Evolutionary conservation across 805 yeast species (phyloP).

Genomic region (Candida ulmi): DNA sequence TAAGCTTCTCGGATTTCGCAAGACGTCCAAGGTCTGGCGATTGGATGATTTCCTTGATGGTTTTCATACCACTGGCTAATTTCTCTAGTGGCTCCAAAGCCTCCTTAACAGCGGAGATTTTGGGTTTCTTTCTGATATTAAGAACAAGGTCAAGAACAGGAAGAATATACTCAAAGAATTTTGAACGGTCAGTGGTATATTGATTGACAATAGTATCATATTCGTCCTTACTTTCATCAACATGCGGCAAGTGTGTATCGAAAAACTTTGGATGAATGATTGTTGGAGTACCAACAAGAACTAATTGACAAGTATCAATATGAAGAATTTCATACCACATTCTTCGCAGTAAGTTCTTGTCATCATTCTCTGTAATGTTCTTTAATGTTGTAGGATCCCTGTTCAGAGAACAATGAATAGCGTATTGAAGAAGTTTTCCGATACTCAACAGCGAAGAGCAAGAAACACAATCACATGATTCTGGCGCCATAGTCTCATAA

Average conservation of each 20-base stretch:
- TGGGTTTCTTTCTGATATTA: conserved; percentile 15
- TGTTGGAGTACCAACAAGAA: conserved; percentile 19
- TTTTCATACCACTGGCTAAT: conserved; percentile 1
- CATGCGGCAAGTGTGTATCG: conserved; percentile 20
- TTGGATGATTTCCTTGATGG: conserved; percentile 11
- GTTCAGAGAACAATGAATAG: conserved; percentile 15
- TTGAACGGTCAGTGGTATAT: conserved; percentile 9
- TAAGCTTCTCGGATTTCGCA: conserved; percentile 5
- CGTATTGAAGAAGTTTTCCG: conserved; percentile 20
- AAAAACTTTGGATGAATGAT: conserved; percentile 13
- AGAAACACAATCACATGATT: conserved; percentile 19
- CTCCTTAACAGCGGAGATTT: conserved; percentile 7
- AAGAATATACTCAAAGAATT: conserved; percentile 8
- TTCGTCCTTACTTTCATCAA: conserved; percentile 18
- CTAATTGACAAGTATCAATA: conserved; percentile 17
- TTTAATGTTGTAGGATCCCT: conserved; percentile 15
- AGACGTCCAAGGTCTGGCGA: conserved; percentile 3
- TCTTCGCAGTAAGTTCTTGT: conserved; percentile 16
- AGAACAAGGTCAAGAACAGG: conserved; percentile 15
- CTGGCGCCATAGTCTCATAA: conserved; percentile 18
- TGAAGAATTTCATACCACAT: conserved; percentile 19
- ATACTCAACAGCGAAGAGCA: conserved; percentile 10
- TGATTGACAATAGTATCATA: conserved; percentile 15
- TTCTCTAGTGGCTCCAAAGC: conserved; percentile 10
- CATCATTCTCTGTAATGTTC: neutral